These are phyloP conservation scores for Juncus effusus DNA, from an alignment of 176 grass and related monocot genomes.

Conservation along the genomic window DNA sequence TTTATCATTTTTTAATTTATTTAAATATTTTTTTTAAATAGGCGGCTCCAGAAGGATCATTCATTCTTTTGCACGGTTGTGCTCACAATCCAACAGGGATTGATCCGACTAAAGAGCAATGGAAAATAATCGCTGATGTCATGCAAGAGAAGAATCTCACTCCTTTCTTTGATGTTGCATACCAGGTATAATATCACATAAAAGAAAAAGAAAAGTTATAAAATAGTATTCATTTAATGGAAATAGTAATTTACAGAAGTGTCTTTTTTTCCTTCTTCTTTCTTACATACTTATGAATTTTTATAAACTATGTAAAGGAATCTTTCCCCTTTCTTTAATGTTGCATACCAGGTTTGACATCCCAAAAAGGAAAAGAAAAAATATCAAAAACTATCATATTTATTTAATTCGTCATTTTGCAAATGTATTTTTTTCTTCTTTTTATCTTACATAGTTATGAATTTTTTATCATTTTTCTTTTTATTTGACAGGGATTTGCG, in stretches of 20 bases:
- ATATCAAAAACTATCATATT: not conserved
- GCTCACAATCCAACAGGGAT: slow-evolving; percentile 98
- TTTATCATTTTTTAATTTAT: slow-evolving; percentile 20
- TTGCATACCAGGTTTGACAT: slow-evolving; percentile 76
- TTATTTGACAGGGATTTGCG: slow-evolving; percentile 67
- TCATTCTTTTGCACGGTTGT: slow-evolving; percentile 92
- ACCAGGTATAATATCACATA: slow-evolving; percentile 45
- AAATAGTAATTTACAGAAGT: too few species aligned
- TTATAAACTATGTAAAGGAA: slow-evolving; percentile 41
- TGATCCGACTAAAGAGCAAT: slow-evolving; percentile 82
- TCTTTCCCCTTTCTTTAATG: slow-evolving; percentile 92
- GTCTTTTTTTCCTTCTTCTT: not conserved
- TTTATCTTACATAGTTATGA: not conserved
- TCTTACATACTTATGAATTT: not conserved
- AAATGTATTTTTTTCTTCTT: too few species aligned
- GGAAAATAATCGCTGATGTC: slow-evolving; percentile 77
- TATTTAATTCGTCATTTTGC: too few species aligned
- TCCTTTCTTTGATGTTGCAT: slow-evolving; percentile 99
- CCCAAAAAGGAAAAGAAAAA: not conserved
- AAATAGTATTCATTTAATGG: not conserved
- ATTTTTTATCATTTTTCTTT: not conserved
- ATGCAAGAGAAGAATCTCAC: slow-evolving; percentile 87
- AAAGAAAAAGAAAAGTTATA: not conserved
- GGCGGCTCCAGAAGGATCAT: slow-evolving; percentile 93
- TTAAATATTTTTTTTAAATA: slow-evolving; percentile 31